Evolutionary conservation across 257 asterid genomes (phyloP).

Genomic region (Cynanchum wilfordii): DNA sequence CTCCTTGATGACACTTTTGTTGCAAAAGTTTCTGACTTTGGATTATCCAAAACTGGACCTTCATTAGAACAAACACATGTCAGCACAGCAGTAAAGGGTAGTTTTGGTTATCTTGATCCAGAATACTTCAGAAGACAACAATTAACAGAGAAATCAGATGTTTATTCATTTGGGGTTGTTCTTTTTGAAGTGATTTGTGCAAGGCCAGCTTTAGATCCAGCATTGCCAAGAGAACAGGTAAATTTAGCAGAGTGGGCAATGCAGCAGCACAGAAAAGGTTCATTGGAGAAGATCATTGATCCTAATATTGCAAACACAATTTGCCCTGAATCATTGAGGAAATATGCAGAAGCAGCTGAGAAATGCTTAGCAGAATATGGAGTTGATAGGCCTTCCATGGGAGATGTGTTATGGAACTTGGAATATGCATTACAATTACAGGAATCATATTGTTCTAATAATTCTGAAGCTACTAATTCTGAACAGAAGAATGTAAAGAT

Average conservation of each 20-base stretch:
- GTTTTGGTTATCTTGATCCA: constrained; percentile 92
- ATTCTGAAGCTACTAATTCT: constrained; percentile 5
- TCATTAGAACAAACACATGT: constrained; percentile 87
- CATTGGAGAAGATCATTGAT: constrained; percentile 48
- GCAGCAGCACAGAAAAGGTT: constrained; percentile 60
- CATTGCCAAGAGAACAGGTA: constrained; percentile 77
- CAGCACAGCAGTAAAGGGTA: constrained; percentile 94
- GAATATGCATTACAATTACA: constrained; percentile 80
- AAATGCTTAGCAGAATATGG: constrained; percentile 84
- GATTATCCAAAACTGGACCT: constrained; percentile 85
- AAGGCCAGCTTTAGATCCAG: constrained; percentile 86
- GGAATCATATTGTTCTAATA: constrained; percentile 25
- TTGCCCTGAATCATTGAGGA: constrained; percentile 46
- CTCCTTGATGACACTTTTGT: constrained; percentile 68
- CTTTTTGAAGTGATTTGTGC: constrained; percentile 87
- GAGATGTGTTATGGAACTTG: constrained; percentile 80
- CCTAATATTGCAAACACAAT: constrained; percentile 37
- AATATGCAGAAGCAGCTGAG: constrained; percentile 79
- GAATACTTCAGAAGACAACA: constrained; percentile 92
- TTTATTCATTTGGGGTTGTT: constrained; percentile 85
- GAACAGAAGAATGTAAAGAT: constrained; percentile 11
- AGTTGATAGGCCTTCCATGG: constrained; percentile 87
- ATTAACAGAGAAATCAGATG: constrained; percentile 82
- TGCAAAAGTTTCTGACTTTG: constrained; percentile 82
- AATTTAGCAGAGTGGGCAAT: constrained; percentile 90